Conservation (phyloP, 2,329 filamentous ascomycete genomes). For the Dactylella cylindrospora region DNA sequence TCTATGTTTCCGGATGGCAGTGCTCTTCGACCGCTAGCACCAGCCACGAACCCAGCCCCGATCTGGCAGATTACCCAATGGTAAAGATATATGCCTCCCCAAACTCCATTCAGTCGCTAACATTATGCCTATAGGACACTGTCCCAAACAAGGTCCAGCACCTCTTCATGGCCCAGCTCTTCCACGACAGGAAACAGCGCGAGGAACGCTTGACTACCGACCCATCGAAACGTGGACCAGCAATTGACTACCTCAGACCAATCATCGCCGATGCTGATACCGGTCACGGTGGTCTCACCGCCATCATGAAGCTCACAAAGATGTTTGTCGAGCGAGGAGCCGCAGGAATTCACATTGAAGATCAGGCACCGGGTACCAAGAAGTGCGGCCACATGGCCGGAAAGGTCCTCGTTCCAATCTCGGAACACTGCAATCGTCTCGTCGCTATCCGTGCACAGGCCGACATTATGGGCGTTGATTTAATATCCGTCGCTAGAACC, state of each 20-base stretch:
- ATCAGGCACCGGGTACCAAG: constrained; percentile 97
- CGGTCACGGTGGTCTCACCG: constrained; percentile 94
- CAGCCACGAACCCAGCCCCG: constrained; percentile 92
- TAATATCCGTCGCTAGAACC: constrained; percentile 87
- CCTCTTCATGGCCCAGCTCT: constrained; percentile 96
- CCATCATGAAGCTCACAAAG: constrained; percentile 99
- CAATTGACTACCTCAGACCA: constrained; percentile 90
- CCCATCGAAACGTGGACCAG: constrained; percentile 69
- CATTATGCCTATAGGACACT: constrained; percentile 67
- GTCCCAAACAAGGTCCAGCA: constrained; percentile 98
- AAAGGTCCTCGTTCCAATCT: constrained; percentile 94
- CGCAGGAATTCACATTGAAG: constrained; percentile 97
- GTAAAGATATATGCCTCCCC: constrained; percentile 56
- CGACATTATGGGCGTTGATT: constrained; percentile 94
- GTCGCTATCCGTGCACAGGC: constrained; percentile 96
- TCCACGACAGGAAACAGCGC: constrained; percentile 98
- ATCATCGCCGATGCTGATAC: constrained; percentile 98
- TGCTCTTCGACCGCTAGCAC: constrained; percentile 93
- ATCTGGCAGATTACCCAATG: constrained; percentile 96
- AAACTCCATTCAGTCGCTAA: constrained; percentile 13
- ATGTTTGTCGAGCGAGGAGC: constrained; percentile 95
- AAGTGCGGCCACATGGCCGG: constrained; percentile 99
- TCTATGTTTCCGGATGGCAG: constrained; percentile 99
- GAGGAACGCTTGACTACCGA: constrained; percentile 83
- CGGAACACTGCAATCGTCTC: constrained; percentile 95